Conservation (phyloP, 495 filamentous ascomycete species). For the Penicillium daleae region DNA sequence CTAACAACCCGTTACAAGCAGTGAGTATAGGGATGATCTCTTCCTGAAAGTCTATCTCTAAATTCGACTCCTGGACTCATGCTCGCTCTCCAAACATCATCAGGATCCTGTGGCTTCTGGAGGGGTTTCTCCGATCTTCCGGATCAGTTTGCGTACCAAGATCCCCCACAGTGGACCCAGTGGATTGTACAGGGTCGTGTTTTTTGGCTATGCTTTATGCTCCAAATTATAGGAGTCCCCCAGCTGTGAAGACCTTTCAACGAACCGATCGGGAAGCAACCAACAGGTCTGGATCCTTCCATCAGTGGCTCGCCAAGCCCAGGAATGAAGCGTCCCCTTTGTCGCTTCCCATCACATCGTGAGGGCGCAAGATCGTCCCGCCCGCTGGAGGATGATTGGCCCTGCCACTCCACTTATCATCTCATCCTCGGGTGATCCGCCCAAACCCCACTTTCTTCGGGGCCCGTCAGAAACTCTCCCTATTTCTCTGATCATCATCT, state of each 20-base stretch:
- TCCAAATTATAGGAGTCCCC: too few species aligned
- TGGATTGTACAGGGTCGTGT: too few species aligned
- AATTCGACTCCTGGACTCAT: background rate
- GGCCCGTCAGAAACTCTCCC: background rate
- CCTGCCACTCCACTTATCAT: slow-evolving; percentile 1
- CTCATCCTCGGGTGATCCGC: slow-evolving; percentile 1
- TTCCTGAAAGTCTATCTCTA: background rate
- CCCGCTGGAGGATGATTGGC: slow-evolving; percentile 1
- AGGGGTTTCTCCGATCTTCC: background rate
- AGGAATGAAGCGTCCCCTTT: background rate
- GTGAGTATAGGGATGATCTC: background rate
- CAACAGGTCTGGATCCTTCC: background rate
- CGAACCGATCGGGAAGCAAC: background rate
- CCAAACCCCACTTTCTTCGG: slow-evolving; percentile 5
- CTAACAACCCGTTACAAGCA: background rate
- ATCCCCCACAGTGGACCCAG: too few species aligned
- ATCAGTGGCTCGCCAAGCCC: background rate
- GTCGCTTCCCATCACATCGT: background rate
- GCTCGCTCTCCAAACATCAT: background rate
- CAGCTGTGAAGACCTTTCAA: background rate
- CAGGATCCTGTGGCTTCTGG: background rate
- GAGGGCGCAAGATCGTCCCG: background rate
- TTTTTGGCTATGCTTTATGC: background rate
- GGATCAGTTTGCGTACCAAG: background rate
- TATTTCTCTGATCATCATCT: background rate